Conservation (phyloP, 352 stramenopile genomes). For the Elongisporangium anandrum region DNA sequence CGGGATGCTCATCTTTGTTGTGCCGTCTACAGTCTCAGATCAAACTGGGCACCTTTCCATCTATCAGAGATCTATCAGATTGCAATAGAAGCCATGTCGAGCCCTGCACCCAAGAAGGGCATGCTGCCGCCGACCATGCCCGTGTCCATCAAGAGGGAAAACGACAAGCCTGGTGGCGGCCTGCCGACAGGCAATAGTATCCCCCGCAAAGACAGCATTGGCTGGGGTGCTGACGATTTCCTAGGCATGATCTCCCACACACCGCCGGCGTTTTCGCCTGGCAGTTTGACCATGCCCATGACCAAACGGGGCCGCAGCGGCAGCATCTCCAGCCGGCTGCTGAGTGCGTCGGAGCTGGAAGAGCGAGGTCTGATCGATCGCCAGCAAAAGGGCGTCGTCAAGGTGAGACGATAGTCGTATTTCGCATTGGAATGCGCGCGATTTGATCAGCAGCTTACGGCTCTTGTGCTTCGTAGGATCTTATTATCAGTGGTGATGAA, state of each 20-base stretch:
- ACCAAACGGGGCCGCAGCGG: conserved; percentile 81
- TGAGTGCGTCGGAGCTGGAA: conserved; percentile 88
- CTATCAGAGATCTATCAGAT: background rate
- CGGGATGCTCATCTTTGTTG: background rate
- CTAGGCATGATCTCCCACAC: conserved; percentile 88
- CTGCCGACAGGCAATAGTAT: conserved; percentile 25
- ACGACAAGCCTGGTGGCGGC: conserved; percentile 15
- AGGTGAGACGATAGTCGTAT: conserved; percentile 29
- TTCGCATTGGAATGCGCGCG: background rate
- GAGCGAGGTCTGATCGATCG: conserved; percentile 88
- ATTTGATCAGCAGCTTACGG: background rate
- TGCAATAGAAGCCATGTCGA: background rate
- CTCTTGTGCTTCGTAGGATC: conserved; percentile 36
- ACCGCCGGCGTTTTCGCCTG: conserved; percentile 87
- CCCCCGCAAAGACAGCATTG: conserved; percentile 75
- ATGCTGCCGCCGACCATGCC: conserved; percentile 60
- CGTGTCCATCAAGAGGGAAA: conserved; percentile 70
- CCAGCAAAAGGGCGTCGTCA: conserved; percentile 89
- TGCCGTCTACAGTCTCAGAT: background rate
- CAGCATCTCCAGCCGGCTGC: conserved; percentile 78
- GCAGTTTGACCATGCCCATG: conserved; percentile 85
- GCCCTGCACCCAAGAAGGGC: conserved; percentile 16
- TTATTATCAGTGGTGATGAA: conserved; percentile 91
- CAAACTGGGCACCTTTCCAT: background rate
- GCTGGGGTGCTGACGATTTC: conserved; percentile 82